phyloP scores from a whole-genome alignment of 2,329 filamentous ascomycete genomes.

The Phialophora verrucosa region DNA sequence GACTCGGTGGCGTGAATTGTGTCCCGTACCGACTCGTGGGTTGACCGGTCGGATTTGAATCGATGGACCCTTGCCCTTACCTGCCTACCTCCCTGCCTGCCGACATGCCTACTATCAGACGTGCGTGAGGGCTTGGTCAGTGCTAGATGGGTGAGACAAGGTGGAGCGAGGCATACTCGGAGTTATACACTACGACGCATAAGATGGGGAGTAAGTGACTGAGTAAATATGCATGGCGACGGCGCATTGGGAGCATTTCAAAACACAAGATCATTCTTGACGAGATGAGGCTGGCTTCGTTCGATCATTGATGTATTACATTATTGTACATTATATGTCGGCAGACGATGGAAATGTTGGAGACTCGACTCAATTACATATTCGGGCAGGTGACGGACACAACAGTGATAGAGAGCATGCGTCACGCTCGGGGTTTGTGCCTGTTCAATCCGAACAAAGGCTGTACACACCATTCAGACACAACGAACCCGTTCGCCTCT shows the following conservation, averaged over 20 bases:
- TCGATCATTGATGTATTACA: background rate
- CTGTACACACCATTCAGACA: background rate
- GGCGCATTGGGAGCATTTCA: background rate
- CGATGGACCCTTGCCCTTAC: too few relatives aligned
- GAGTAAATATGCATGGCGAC: slow-evolving; percentile 7
- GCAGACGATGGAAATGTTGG: background rate
- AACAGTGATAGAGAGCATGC: background rate
- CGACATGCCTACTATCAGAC: background rate
- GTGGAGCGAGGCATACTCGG: background rate
- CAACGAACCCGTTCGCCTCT: background rate
- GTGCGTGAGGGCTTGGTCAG: background rate
- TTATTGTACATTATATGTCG: background rate
- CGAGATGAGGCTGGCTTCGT: background rate
- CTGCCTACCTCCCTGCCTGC: background rate
- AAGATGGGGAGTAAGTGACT: background rate
- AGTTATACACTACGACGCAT: background rate
- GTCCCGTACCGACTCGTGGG: too few relatives aligned
- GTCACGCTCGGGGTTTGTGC: background rate
- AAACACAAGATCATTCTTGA: background rate
- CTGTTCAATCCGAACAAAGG: background rate
- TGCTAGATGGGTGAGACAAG: background rate
- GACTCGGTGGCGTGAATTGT: background rate
- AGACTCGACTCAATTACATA: background rate
- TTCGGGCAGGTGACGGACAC: background rate
- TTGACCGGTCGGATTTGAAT: too few relatives aligned